phyloP scores from a whole-genome alignment of 306 rosid species.

The Cucurbita pepo region DNA sequence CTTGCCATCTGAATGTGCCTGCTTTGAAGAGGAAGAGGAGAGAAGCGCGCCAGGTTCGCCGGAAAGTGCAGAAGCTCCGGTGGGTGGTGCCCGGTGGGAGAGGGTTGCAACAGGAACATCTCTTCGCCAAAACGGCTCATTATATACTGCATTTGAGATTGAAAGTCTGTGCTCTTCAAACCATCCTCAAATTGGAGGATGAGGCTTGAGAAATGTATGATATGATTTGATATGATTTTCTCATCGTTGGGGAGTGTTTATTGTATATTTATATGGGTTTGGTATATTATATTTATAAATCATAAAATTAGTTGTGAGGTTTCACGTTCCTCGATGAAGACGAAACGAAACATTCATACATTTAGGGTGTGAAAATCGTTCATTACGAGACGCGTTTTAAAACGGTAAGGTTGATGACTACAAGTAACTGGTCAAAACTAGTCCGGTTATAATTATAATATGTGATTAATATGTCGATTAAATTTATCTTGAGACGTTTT shows the following conservation, averaged over 20 bases:
- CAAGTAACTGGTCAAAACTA: too few relatives aligned
- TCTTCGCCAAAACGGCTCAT: neutral
- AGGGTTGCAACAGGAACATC: neutral
- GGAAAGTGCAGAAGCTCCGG: slow-evolving; percentile 3
- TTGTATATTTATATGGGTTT: neutral
- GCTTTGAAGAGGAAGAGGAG: slow-evolving; percentile 1
- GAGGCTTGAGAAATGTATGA: neutral
- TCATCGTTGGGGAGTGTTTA: neutral
- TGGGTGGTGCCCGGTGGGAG: neutral
- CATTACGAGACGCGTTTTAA: too few relatives aligned
- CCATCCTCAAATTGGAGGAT: neutral
- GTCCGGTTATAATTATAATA: too few relatives aligned
- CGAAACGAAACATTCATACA: too few relatives aligned
- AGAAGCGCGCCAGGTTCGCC: neutral
- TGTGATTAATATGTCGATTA: too few relatives aligned
- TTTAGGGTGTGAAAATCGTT: too few relatives aligned
- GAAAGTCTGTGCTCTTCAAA: slow-evolving; percentile 2
- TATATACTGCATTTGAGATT: slow-evolving; percentile 1
- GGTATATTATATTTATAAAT: too few relatives aligned
- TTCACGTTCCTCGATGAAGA: too few relatives aligned
- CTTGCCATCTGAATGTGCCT: neutral
- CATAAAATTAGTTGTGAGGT: too few relatives aligned
- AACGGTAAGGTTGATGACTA: too few relatives aligned
- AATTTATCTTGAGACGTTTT: too few relatives aligned
- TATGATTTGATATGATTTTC: neutral